These are phyloP conservation scores for Ceratorhiza oryzae-sativae DNA, from an alignment of 1,284 basidiomycete species.

Conservation along the genomic window DNA sequence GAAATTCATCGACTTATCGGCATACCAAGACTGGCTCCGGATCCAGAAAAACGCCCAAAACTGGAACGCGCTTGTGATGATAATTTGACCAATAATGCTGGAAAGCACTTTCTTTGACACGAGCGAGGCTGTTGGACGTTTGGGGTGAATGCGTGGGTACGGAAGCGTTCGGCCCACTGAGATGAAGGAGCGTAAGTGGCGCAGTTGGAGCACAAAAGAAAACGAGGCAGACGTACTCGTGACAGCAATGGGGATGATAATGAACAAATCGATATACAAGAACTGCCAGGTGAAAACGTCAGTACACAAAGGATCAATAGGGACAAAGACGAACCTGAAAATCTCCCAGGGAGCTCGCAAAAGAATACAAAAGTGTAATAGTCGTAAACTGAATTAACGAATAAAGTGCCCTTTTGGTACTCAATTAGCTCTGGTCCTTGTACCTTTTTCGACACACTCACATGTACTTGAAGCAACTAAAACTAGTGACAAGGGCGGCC, in stretches of 20 bases:
- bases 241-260: slow-evolving; percentile 96
- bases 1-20: slow-evolving; percentile 9
- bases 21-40: slow-evolving; percentile 80
- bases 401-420: slow-evolving; percentile 77
- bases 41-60: slow-evolving; percentile 92
- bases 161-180: slow-evolving; percentile 68
- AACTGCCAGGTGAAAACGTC: slow-evolving; percentile 62
- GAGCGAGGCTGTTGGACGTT: slow-evolving; percentile 93
- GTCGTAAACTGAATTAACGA: slow-evolving; percentile 86
- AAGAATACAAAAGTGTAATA: slow-evolving; percentile 93
- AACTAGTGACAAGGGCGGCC: slow-evolving; percentile 95
- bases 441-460: slow-evolving; percentile 53
- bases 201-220: slow-evolving; percentile 10
- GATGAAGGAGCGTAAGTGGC: background rate
- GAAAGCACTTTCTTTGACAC: slow-evolving; percentile 96
- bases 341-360: slow-evolving; percentile 95
- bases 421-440: background rate
- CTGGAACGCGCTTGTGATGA: slow-evolving; percentile 86
- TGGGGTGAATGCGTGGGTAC: slow-evolving; percentile 84
- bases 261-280: slow-evolving; percentile 96
- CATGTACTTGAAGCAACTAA: slow-evolving; percentile 99
- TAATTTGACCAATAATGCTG: slow-evolving; percentile 92
- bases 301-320: slow-evolving; percentile 13
- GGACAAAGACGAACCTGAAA: slow-evolving; percentile 73
- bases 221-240: slow-evolving; percentile 69